A percentile compares a stretch with the other conserved stretches of the same genome.
Conservation (phyloP, 148 eudicot genomes). For the Hydrangea macrophylla region DNA sequence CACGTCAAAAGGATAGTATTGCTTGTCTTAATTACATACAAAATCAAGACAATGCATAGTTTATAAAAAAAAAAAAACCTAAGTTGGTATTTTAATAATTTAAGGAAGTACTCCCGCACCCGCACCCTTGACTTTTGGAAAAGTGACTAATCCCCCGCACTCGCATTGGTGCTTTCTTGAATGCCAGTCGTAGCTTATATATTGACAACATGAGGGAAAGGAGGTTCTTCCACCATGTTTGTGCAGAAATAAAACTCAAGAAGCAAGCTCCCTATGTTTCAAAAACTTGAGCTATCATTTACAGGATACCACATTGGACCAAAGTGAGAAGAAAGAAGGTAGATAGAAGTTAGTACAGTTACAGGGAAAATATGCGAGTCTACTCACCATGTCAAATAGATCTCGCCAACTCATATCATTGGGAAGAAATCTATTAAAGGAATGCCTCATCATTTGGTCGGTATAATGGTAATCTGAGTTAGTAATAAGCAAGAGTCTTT, state of each 20-base stretch:
- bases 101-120: too few relatives aligned
- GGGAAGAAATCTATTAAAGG: slow-evolving; percentile 92
- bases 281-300: not conserved
- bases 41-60: too few relatives aligned
- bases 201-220: too few relatives aligned
- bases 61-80: too few relatives aligned
- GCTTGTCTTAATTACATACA: too few relatives aligned
- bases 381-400: slow-evolving; percentile 89
- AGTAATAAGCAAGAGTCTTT: slow-evolving; percentile 84
- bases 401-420: slow-evolving; percentile 94
- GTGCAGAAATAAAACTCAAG: not conserved
- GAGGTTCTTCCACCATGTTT: not conserved
- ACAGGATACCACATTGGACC: not conserved
- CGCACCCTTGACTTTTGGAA: too few relatives aligned
- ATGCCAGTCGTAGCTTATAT: too few relatives aligned
- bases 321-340: too few relatives aligned
- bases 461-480: slow-evolving; percentile 90
- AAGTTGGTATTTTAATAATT: too few relatives aligned
- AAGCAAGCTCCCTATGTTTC: not conserved
- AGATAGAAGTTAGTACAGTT: not conserved
- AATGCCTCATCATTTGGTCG: slow-evolving; percentile 94
- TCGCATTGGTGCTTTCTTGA: too few relatives aligned
- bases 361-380: not conserved
- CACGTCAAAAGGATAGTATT: too few relatives aligned
- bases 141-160: too few relatives aligned